These are phyloP conservation scores for Pseudozyma pruni DNA, from an alignment of 1,284 basidiomycete species.

Conservation along the genomic window DNA sequence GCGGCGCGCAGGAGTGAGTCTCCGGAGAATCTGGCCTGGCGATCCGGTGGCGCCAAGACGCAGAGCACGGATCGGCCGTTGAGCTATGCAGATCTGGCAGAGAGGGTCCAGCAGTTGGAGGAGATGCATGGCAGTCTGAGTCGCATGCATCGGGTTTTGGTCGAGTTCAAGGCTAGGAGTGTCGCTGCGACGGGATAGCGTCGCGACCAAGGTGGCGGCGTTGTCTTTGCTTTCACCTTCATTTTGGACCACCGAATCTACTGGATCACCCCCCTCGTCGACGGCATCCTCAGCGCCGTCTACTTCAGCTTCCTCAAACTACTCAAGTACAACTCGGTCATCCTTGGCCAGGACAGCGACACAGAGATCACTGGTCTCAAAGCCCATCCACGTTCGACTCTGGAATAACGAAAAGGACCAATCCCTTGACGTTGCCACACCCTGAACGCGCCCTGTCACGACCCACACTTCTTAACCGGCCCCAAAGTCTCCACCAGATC, in stretches of 20 bases:
- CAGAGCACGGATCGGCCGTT: conserved; percentile 16
- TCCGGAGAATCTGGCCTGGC: conserved; percentile 36
- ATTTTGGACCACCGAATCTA: no score
- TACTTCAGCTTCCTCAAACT: no score
- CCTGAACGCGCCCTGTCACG: neutral
- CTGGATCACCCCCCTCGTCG: no score
- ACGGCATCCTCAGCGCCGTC: no score
- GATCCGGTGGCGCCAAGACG: neutral
- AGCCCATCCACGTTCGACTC: no score
- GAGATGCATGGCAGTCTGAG: conserved; percentile 43
- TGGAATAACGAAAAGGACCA: no score
- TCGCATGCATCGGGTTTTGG: conserved; percentile 44
- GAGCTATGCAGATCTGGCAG: conserved; percentile 31
- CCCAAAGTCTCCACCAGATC: conserved; percentile 6
- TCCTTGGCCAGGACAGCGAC: no score
- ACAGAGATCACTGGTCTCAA: no score
- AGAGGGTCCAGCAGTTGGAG: conserved; percentile 17
- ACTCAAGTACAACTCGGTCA: no score
- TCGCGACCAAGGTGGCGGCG: no score
- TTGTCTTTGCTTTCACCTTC: no score
- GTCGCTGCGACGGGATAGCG: neutral
- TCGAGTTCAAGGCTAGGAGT: conserved; percentile 33
- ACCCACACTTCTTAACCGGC: neutral
- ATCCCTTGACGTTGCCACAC: no score
- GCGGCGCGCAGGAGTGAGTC: conserved; percentile 32